These are phyloP conservation scores for Flaveria brownii DNA, from an alignment of 129 eudicot species.

Conservation along the genomic window DNA sequence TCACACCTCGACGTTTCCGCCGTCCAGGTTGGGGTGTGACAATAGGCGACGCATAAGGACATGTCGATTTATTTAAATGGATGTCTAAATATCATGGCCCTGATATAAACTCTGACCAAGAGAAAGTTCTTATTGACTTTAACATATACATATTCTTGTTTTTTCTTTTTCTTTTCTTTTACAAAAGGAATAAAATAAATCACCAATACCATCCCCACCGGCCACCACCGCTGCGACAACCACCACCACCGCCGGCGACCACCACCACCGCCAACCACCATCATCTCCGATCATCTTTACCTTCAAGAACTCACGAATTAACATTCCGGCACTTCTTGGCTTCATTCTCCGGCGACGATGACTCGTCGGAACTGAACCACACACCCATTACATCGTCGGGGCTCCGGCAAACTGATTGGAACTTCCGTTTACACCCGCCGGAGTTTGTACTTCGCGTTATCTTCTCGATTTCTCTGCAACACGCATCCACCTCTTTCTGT, in stretches of 20 bases:
- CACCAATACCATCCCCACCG: neutral
- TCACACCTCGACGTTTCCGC: no score
- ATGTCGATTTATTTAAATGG: no score
- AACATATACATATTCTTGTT: constrained; percentile 14
- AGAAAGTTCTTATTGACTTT: constrained; percentile 26
- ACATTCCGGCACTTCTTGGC: constrained; percentile 51
- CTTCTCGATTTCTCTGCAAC: constrained; percentile 54
- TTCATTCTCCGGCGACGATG: constrained; percentile 44
- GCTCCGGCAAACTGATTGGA: constrained; percentile 57
- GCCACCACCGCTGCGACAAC: neutral
- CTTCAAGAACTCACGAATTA: constrained; percentile 25
- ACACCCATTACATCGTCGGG: constrained; percentile 73
- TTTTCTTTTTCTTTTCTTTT: neutral
- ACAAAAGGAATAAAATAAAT: constrained; percentile 28
- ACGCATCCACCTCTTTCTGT: constrained; percentile 69
- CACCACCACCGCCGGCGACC: constrained; percentile 2
- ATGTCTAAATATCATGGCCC: no score
- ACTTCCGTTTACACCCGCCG: constrained; percentile 51
- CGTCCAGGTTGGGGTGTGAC: no score
- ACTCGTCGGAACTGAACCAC: constrained; percentile 63
- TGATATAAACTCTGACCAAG: neutral
- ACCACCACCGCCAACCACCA: constrained; percentile 27
- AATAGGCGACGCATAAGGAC: no score
- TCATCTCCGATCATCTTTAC: constrained; percentile 59
- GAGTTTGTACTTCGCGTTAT: constrained; percentile 37